phyloP scores from a whole-genome alignment of 495 filamentous ascomycete species.

The Rhypophila decipiens region DNA sequence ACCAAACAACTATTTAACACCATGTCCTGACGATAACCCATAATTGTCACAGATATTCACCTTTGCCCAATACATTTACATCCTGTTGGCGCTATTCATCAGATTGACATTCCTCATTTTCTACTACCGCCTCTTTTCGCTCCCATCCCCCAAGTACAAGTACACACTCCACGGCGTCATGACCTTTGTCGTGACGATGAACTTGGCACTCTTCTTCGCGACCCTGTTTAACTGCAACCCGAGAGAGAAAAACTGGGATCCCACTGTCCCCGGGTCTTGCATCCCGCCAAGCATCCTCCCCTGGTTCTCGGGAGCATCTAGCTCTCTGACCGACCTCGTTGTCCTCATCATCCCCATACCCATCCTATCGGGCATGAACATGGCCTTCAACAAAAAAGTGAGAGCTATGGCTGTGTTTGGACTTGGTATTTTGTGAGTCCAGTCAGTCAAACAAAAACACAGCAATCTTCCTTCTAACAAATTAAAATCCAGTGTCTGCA shows the following conservation, averaged over 20 bases:
- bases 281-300: not conserved
- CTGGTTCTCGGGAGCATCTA: constrained; percentile 1
- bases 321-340: constrained; percentile 1
- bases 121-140: constrained; percentile 3
- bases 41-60: not conserved
- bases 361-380: constrained; percentile 1
- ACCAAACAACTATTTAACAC: too few species aligned
- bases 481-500: not conserved
- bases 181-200: not conserved
- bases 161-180: not conserved
- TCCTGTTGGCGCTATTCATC: not conserved
- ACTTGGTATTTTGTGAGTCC: constrained; percentile 1
- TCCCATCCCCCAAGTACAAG: not conserved
- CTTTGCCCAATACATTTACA: constrained; percentile 1
- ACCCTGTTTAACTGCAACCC: constrained; percentile 2
- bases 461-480: not conserved
- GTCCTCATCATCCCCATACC: constrained; percentile 2
- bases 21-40: not conserved
- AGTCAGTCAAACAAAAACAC: not conserved
- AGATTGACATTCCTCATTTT: constrained; percentile 1
- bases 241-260: not conserved
- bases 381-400: constrained; percentile 5
- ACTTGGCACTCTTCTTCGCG: not conserved
- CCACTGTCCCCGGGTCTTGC: not conserved
- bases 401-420: constrained; percentile 1